A percentile compares a stretch with the other conserved stretches of the same genome.
phyloP scores from a whole-genome alignment of 805 yeast genomes.

The Cyberlindnera mrakii region DNA sequence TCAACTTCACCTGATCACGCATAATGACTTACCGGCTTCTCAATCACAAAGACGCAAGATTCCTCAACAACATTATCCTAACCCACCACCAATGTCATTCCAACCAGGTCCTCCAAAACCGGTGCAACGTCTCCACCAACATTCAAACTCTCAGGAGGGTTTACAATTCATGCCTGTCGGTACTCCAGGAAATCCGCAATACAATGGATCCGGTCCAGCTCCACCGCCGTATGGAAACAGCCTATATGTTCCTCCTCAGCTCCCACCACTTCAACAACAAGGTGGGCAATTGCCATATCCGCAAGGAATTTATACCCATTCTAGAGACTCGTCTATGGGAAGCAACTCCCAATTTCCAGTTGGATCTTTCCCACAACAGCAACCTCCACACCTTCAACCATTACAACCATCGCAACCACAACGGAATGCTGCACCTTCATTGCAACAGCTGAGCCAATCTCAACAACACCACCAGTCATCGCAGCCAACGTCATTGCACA shows the following conservation, averaged over 20 bases:
- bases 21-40: conserved; percentile 33
- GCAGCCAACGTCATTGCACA: background rate
- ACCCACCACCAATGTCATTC: conserved; percentile 28
- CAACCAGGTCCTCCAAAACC: conserved; percentile 24
- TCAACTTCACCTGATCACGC: conserved; percentile 58
- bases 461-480: conserved; percentile 2
- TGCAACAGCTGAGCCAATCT: background rate
- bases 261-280: conserved; percentile 15
- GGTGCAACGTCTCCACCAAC: conserved; percentile 5
- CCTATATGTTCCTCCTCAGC: conserved; percentile 10
- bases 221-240: conserved; percentile 1
- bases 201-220: conserved; percentile 4
- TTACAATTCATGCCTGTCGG: conserved; percentile 14
- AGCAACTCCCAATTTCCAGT: conserved; percentile 7
- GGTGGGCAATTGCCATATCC: conserved; percentile 5
- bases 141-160: conserved; percentile 10
- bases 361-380: conserved; percentile 3
- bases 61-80: conserved; percentile 20
- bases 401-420: conserved; percentile 2
- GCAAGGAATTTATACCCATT: conserved; percentile 8
- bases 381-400: conserved; percentile 1
- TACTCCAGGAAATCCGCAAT: conserved; percentile 4
- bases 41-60: conserved; percentile 28
- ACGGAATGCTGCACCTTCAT: conserved; percentile 1
- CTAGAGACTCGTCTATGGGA: conserved; percentile 12